Base-by-base conservation (phyloP, 495 filamentous ascomycete genomes). In the Tuber magnatum region DNA sequence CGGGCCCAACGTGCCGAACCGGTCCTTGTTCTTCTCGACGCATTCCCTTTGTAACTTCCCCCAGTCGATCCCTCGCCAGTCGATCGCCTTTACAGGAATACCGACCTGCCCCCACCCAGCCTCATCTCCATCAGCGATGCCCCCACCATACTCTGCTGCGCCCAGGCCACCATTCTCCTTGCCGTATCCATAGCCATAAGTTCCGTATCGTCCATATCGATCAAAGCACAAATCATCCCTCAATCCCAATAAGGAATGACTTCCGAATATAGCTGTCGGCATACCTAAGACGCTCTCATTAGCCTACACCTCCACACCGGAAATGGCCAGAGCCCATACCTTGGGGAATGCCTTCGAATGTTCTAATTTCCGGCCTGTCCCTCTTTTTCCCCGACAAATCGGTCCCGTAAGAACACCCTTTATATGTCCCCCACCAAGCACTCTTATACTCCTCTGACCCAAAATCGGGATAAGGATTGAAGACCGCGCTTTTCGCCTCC, bases 161-260 rank as follows among this genome's bases (percentile, higher is more conserved):
- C 94, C 94, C 28, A 90, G 88, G 14, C 95, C 95, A 14, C 95
- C 95, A 81, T 87, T 89, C 76, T 87, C 87, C 28, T 86, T 83
- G 35, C 88, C 90, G 80, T 98, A 98, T 24, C 95, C 95, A 72
- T 91, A 89, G 0, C 95, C 95, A 79, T 99, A 99, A 0, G 94
- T 91, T 0, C 93, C 96, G 40, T 94, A 87, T 74, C 92, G 87
- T 16, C 96, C 95, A 83, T 91, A 96, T 3, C 95, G 88, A 72
- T 99, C 95, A 84, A 97, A 98, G 85, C 95, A 99, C 71, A 97
- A 87, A 82, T 97, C 92, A 75, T 97, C 89, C 42, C 90, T 90
- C 41, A 97, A 86, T 0, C 90, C 93, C 8, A 98, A 83, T 68
- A 96, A 84, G 7, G 91, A 88, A 82, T 97, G 91, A 0, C 91